Evolutionary conservation across 1,139 yeast species (phyloP).

Genomic region (Yamadazyma friedrichii): DNA sequence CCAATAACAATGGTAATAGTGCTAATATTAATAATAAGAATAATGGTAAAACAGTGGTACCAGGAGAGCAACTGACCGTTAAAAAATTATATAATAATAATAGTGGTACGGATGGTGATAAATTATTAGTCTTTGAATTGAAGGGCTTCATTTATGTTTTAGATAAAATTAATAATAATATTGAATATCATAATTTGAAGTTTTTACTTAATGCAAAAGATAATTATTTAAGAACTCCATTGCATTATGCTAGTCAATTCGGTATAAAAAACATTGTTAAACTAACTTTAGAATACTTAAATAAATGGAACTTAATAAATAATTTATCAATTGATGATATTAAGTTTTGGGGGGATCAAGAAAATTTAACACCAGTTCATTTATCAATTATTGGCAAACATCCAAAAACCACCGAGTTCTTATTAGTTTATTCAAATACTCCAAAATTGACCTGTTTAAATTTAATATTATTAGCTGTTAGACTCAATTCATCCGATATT

Average conservation of each 20-base stretch:
- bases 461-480: constrained; percentile 66
- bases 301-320: constrained; percentile 29
- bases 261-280: constrained; percentile 69
- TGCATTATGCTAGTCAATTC: constrained; percentile 88
- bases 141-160: constrained; percentile 25
- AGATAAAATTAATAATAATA: constrained; percentile 39
- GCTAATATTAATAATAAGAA: constrained; percentile 12
- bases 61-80: constrained; percentile 37
- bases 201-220: constrained; percentile 65
- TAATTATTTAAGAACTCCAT: constrained; percentile 76
- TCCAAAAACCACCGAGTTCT: constrained; percentile 67
- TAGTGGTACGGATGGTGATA: constrained; percentile 64
- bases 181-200: constrained; percentile 24
- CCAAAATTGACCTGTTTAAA: constrained; percentile 42
- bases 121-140: constrained; percentile 20
- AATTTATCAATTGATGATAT: constrained; percentile 59
- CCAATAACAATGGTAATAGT: too few relatives aligned
- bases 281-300: constrained; percentile 49
- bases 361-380: constrained; percentile 78
- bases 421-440: constrained; percentile 49
- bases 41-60: constrained; percentile 25
- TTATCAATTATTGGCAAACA: constrained; percentile 81
- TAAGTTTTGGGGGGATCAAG: constrained; percentile 78
- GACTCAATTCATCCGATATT: constrained; percentile 60
- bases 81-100: constrained; percentile 30